Evolutionary conservation across 805 yeast species (phyloP).

Genomic region (Candida taoyuanica): DNA sequence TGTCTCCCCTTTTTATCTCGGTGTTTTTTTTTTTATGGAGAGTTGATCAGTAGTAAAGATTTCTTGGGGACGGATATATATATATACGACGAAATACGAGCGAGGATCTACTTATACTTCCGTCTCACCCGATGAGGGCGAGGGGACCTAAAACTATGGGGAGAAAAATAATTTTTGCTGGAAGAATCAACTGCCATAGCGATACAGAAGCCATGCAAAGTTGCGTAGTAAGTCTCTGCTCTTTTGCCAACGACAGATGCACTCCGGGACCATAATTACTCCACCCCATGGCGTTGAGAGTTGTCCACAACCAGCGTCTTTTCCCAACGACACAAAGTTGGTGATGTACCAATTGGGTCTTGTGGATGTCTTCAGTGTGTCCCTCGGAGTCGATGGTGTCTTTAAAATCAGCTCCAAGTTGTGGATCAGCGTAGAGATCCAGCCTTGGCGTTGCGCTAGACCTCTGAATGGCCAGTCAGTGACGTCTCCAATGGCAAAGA

Average conservation of each 20-base stretch:
- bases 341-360: constrained; percentile 3
- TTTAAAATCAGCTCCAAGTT: neutral
- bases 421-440: neutral
- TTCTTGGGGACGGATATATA: neutral
- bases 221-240: too few relatives aligned
- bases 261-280: constrained; percentile 18
- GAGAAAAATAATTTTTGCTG: too few relatives aligned
- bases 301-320: constrained; percentile 27
- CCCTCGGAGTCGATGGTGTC: neutral
- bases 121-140: neutral
- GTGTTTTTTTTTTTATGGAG: neutral
- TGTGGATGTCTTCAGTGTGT: neutral
- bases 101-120: neutral
- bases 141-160: too few relatives aligned
- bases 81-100: neutral
- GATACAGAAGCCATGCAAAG: too few relatives aligned
- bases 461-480: constrained; percentile 24
- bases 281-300: constrained; percentile 22
- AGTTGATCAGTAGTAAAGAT: neutral
- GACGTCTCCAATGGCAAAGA: constrained; percentile 35
- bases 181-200: too few relatives aligned
- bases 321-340: constrained; percentile 24
- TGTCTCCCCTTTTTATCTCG: neutral
- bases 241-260: too few relatives aligned
- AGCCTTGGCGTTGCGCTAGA: constrained; percentile 1